Evolutionary conservation across 2,329 filamentous ascomycete species (phyloP).

Genomic region (Hypomyces perniciosus): DNA sequence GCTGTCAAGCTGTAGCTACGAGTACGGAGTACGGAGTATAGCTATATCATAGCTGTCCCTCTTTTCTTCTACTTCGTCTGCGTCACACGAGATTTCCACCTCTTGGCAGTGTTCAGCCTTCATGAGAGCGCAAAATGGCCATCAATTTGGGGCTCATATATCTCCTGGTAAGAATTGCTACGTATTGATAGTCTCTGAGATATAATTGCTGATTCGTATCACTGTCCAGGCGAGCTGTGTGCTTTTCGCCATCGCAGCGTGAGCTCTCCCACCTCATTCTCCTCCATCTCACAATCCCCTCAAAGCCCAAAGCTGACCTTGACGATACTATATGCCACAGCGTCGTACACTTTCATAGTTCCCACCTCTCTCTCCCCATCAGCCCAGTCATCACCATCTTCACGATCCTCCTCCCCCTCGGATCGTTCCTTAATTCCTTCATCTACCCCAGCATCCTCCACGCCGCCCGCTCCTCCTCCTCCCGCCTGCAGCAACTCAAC

Average conservation of each 20-base stretch:
- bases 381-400: slow-evolving; percentile 30
- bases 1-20: too few relatives aligned
- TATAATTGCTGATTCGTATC: neutral
- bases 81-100: neutral
- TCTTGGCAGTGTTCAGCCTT: neutral
- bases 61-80: neutral
- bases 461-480: slow-evolving; percentile 17
- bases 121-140: slow-evolving; percentile 1
- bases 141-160: slow-evolving; percentile 25
- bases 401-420: slow-evolving; percentile 35
- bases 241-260: slow-evolving; percentile 29
- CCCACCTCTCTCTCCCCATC: slow-evolving; percentile 36
- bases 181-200: neutral
- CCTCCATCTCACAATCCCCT: neutral
- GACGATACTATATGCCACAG: slow-evolving; percentile 19
- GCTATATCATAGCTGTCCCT: too few relatives aligned
- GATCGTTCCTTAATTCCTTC: slow-evolving; percentile 31
- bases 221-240: slow-evolving; percentile 21
- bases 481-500: slow-evolving; percentile 19
- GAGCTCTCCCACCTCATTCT: neutral
- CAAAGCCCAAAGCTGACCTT: neutral
- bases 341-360: slow-evolving; percentile 33
- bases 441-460: slow-evolving; percentile 29
- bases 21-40: too few relatives aligned
- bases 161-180: slow-evolving; percentile 23